Conservation (phyloP, 2,329 filamentous ascomycete genomes). For the Alternaria novae-zelandiae region DNA sequence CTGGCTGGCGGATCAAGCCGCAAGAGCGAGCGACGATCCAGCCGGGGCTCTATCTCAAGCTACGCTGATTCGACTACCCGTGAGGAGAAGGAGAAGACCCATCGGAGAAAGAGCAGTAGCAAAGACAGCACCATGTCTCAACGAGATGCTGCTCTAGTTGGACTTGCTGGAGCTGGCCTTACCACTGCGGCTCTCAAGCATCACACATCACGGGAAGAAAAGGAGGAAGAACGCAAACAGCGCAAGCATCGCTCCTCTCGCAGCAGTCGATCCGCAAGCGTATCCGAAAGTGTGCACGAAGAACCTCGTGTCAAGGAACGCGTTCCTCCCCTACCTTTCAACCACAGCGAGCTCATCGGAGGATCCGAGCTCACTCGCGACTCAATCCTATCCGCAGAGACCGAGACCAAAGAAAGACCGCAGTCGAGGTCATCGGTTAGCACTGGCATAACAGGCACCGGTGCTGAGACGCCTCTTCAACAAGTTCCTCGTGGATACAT, state of each 20-base stretch:
- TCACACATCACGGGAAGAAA: conserved; percentile 66
- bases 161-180: conserved; percentile 61
- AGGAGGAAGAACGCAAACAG: conserved; percentile 51
- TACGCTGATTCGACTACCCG: conserved; percentile 48
- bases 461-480: conserved; percentile 60
- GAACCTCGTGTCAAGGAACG: conserved; percentile 56
- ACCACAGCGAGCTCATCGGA: conserved; percentile 79
- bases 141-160: conserved; percentile 63
- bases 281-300: conserved; percentile 61
- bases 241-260: conserved; percentile 56
- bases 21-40: conserved; percentile 60
- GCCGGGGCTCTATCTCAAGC: conserved; percentile 56
- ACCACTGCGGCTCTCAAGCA: conserved; percentile 68
- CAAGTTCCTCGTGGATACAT: conserved; percentile 67
- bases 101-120: conserved; percentile 60
- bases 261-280: conserved; percentile 58
- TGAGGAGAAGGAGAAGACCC: conserved; percentile 55
- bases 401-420: conserved; percentile 65
- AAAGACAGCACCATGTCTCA: conserved; percentile 48
- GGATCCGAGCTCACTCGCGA: conserved; percentile 86
- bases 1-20: conserved; percentile 62
- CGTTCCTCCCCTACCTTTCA: conserved; percentile 80
- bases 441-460: conserved; percentile 51
- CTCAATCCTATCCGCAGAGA: conserved; percentile 83
- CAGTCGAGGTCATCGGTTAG: conserved; percentile 64